Base-by-base conservation (phyloP, 805 yeast species). In the Starmerella gropengiesseri region DNA sequence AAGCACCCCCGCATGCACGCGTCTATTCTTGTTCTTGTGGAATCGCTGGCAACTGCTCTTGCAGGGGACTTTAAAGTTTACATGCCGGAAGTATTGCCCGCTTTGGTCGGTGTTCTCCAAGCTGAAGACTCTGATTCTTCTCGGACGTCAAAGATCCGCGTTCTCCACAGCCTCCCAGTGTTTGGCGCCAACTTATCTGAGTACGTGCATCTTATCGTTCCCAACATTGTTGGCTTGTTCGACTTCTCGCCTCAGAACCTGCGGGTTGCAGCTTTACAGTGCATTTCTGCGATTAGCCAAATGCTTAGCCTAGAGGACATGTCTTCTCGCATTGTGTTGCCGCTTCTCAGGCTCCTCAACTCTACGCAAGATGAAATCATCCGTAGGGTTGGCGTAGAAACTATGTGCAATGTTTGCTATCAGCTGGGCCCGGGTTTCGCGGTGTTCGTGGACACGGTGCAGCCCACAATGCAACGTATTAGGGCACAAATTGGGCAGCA, bases 31-130 rank as follows among this genome's bases (percentile, higher is more conserved):
- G 74, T 78, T 19, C 71, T 89, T 26, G 74, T 87, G 18, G 96
- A 89, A 57, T 75, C 86, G 3, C 74, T 91, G 23, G 82, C 95
- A 0, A 74, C 73, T 40, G 86, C 96, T 0, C 65, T 91, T 38
- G 94, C 85, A 44, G 93, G 94, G 7, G 98, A 91, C 56, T 91
- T 91, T 65, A 91, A 85, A 53, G 69, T 78, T 59, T 79, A 80
- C 56, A 66, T 91, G 46, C 82, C 95, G 1, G 76, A 76, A 20
- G 74, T 91, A 2, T 68, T 91, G 31, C 83, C 91, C 0, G 64
- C 83, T 31, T 68, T 91, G 55, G 65, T 91, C 33, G 78, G 78
- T 37, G 80, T 84, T 4, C 66, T 91, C 38, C 93, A 83, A 41
- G 75, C 74, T 40, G 71, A 68, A 38, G 76, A 71, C 45, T 70